Evolutionary conservation across 176 grass and related monocot genomes (phyloP).

Genomic region (Tillandsia leiboldiana): DNA sequence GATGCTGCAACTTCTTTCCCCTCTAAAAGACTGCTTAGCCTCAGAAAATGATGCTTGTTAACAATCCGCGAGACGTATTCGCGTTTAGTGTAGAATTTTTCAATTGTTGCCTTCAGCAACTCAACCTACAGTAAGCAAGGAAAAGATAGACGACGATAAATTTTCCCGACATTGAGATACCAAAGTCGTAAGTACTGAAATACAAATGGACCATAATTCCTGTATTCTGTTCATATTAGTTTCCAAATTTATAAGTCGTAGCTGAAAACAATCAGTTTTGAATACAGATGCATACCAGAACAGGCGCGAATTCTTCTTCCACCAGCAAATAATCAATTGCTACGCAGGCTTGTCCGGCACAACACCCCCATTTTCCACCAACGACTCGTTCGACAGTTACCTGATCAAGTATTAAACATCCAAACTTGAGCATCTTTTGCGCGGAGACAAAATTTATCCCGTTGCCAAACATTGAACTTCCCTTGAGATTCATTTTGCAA

Average conservation of each 20-base stretch:
- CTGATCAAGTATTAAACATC: constrained; percentile 12
- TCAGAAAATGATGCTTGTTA: constrained; percentile 56
- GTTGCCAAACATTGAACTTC: too few species aligned
- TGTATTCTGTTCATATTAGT: too few species aligned
- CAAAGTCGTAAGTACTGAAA: not conserved
- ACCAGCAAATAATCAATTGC: constrained; percentile 81
- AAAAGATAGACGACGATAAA: too few species aligned
- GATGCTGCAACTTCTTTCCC: constrained; percentile 41
- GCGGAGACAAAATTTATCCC: too few species aligned
- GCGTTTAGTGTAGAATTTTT: constrained; percentile 25
- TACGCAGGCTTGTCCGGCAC: constrained; percentile 80
- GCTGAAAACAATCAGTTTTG: not conserved
- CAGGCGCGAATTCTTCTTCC: constrained; percentile 57
- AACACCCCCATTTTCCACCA: constrained; percentile 73
- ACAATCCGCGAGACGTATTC: constrained; percentile 51
- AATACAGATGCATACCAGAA: constrained; percentile 33
- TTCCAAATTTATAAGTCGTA: not conserved
- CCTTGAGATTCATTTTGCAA: too few species aligned
- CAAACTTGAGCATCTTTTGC: too few species aligned
- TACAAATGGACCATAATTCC: too few species aligned
- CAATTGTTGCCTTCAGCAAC: constrained; percentile 52
- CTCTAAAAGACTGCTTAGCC: constrained; percentile 44
- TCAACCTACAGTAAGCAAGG: constrained; percentile 37
- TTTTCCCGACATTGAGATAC: not conserved
- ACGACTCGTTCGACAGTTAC: constrained; percentile 43